Conservation (phyloP, 768 basidiomycete species). For the Amanita muscaria region DNA sequence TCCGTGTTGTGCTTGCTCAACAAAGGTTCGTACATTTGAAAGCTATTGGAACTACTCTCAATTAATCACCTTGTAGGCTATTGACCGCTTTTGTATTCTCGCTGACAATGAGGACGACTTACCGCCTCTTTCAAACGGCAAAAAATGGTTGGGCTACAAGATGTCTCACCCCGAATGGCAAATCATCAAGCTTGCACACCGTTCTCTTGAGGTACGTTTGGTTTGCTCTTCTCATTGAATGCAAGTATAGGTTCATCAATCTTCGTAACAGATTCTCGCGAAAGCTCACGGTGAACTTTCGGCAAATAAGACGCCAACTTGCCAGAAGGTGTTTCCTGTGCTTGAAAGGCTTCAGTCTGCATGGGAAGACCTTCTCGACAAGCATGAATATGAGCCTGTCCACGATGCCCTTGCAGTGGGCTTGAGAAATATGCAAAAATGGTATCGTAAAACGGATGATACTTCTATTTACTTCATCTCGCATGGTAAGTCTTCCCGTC, state of each 20-base stretch:
- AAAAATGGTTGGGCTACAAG: conserved; percentile 6
- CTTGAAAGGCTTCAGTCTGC: conserved; percentile 8
- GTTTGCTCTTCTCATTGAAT: no score
- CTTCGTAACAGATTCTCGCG: no score
- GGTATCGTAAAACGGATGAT: conserved; percentile 11
- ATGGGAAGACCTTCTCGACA: conserved; percentile 5
- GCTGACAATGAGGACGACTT: conserved; percentile 7
- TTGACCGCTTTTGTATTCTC: conserved; percentile 6
- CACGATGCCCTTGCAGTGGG: conserved; percentile 9
- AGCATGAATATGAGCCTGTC: conserved; percentile 6
- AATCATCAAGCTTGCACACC: conserved; percentile 5
- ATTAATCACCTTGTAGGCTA: conserved; percentile 6
- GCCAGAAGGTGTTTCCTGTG: conserved; percentile 7
- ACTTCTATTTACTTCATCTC: conserved; percentile 11
- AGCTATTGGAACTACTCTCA: neutral
- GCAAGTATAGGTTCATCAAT: no score
- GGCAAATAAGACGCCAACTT: conserved; percentile 9
- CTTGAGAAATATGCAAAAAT: conserved; percentile 11
- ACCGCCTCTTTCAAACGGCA: conserved; percentile 1
- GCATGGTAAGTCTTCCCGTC: neutral
- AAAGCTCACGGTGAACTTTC: conserved; percentile 11
- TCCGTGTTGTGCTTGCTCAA: conserved; percentile 3
- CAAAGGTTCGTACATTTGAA: conserved; percentile 8
- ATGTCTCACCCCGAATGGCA: conserved; percentile 4
- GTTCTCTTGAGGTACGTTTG: conserved; percentile 5